Conservation (phyloP, 257 asterid species). For the Hygrophila difformis region DNA sequence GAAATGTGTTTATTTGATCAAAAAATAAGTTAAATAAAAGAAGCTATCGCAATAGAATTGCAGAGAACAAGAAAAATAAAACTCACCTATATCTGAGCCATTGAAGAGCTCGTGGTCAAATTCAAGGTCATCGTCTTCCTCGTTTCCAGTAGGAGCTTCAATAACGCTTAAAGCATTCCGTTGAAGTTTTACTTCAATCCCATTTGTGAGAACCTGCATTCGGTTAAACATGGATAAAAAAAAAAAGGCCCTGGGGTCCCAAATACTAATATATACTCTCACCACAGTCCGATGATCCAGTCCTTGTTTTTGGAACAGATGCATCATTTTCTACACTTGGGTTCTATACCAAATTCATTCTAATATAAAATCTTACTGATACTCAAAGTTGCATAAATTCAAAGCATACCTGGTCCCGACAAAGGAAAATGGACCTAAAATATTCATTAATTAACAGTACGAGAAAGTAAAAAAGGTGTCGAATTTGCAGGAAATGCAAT, state of each 20-base stretch:
- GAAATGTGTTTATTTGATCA: neutral
- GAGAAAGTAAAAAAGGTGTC: neutral
- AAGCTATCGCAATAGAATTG: too few species aligned
- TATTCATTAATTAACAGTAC: neutral
- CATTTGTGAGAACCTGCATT: constrained; percentile 80
- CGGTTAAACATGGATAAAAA: neutral
- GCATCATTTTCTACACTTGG: too few species aligned
- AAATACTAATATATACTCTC: too few species aligned
- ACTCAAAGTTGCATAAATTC: too few species aligned
- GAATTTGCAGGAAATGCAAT: too few species aligned
- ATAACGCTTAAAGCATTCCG: constrained; percentile 85
- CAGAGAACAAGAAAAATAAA: neutral
- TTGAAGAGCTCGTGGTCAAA: constrained; percentile 76
- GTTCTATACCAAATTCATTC: too few species aligned
- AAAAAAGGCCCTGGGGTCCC: too few species aligned
- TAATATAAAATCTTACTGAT: too few species aligned
- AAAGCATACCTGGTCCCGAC: too few species aligned
- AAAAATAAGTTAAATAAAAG: neutral
- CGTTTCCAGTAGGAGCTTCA: constrained; percentile 89
- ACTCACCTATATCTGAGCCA: constrained; percentile 48
- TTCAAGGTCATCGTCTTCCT: constrained; percentile 70
- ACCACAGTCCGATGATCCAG: too few species aligned
- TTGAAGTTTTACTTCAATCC: constrained; percentile 90
- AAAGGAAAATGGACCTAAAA: neutral
- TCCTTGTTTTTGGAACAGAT: too few species aligned